A percentile compares a stretch with the other conserved stretches of the same genome.
Conservation (phyloP, 2,329 filamentous ascomycete genomes). For the Nemania sp. region DNA sequence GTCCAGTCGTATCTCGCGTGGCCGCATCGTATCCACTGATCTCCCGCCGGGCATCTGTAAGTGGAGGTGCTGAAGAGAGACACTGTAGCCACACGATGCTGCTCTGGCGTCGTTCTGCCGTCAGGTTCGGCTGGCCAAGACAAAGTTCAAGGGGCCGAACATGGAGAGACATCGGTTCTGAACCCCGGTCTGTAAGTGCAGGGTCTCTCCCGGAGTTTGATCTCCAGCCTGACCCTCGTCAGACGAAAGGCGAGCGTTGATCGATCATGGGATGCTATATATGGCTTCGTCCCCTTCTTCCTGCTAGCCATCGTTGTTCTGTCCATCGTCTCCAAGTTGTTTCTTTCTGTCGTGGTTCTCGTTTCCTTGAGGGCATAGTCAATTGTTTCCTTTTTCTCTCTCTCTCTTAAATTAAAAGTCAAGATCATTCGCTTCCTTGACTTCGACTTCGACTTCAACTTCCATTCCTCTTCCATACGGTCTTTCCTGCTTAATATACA, state of each 20-base stretch:
- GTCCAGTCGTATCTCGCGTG: constrained; percentile 10
- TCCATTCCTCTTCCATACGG: constrained; percentile 36
- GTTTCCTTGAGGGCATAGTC: constrained; percentile 38
- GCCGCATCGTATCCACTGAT: background rate
- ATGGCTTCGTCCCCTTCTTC: constrained; percentile 29
- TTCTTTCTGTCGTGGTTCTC: constrained; percentile 37
- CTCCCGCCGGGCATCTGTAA: background rate
- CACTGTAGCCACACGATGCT: constrained; percentile 14
- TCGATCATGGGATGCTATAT: constrained; percentile 39
- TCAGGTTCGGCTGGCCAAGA: too few species aligned
- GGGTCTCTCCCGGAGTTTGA: constrained; percentile 23
- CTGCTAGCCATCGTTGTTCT: constrained; percentile 14
- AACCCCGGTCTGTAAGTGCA: constrained; percentile 29
- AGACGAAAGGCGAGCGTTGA: constrained; percentile 31
- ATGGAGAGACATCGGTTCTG: constrained; percentile 36
- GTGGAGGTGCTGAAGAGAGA: background rate
- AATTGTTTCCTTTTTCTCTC: constrained; percentile 41
- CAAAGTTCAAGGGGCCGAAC: constrained; percentile 23
- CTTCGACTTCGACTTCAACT: constrained; percentile 46
- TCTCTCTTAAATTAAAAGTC: constrained; percentile 38
- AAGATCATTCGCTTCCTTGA: constrained; percentile 64
- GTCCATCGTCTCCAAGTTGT: constrained; percentile 32
- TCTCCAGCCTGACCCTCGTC: constrained; percentile 20
- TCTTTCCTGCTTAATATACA: constrained; percentile 30
- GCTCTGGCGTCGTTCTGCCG: too few species aligned